Evolutionary conservation across 257 asterid genomes (phyloP).

Genomic region (Solanum peruvianum): DNA sequence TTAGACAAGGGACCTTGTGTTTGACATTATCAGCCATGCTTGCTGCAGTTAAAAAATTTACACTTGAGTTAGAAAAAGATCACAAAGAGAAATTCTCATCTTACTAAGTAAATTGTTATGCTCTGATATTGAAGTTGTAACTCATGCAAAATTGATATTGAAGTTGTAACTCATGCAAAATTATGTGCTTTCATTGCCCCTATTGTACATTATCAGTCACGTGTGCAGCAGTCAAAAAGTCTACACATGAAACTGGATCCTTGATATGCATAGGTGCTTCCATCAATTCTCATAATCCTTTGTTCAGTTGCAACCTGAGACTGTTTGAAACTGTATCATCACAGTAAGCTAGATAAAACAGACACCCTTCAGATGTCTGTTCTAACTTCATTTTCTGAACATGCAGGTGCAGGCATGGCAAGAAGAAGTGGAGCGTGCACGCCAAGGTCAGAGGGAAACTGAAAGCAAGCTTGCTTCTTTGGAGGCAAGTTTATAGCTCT

Average conservation of each 20-base stretch:
- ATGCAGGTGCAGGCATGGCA: constrained; percentile 95
- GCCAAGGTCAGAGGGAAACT: constrained; percentile 94
- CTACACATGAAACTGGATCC: neutral
- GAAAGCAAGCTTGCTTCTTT: constrained; percentile 82
- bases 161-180: neutral
- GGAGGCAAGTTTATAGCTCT: constrained; percentile 63
- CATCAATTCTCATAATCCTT: neutral
- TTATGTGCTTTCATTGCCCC: neutral
- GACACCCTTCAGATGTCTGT: neutral
- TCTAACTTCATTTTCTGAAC: constrained; percentile 13
- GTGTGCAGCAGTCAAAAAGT: neutral
- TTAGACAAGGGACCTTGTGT: neutral
- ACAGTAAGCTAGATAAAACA: neutral
- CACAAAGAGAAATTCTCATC: neutral
- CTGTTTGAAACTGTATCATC: neutral
- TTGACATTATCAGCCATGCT: neutral
- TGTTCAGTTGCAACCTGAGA: neutral
- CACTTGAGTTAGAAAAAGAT: neutral
- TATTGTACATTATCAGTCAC: neutral
- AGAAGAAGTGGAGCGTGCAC: constrained; percentile 99
- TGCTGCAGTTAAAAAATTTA: neutral
- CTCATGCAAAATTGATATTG: neutral
- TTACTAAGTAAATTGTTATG: neutral
- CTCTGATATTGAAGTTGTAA: neutral
- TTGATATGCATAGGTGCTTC: neutral